Evolutionary conservation across 257 asterid species (phyloP).

Genomic region (Solanum pennellii): DNA sequence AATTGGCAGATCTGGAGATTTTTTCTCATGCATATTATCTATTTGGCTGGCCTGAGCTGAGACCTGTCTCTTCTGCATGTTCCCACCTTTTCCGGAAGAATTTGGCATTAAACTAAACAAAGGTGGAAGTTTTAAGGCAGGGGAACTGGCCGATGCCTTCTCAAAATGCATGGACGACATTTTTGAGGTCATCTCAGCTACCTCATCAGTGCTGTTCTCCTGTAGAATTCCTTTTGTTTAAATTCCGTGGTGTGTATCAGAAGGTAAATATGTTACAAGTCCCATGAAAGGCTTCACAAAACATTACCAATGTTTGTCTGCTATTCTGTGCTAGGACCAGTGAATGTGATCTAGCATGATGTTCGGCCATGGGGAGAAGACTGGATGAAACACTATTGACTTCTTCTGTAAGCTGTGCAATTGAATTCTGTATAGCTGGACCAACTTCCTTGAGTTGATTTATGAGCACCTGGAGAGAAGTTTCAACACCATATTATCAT

Average conservation of each 20-base stretch:
- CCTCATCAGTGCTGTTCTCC: slow-evolving; percentile 67
- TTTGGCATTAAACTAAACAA: slow-evolving; percentile 83
- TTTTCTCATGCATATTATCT: slow-evolving; percentile 42
- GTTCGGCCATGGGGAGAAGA: slow-evolving; percentile 46
- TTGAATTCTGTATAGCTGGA: slow-evolving; percentile 86
- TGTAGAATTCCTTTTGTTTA: slow-evolving; percentile 8
- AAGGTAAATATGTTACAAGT: background rate
- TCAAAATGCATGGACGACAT: slow-evolving; percentile 72
- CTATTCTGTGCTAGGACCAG: slow-evolving; percentile 66
- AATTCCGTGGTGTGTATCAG: background rate
- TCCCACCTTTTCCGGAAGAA: slow-evolving; percentile 76
- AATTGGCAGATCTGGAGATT: slow-evolving; percentile 36
- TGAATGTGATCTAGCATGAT: slow-evolving; percentile 52
- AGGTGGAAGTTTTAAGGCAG: slow-evolving; percentile 89
- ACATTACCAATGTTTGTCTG: slow-evolving; percentile 54
- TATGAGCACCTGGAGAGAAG: slow-evolving; percentile 68
- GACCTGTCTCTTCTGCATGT: slow-evolving; percentile 52
- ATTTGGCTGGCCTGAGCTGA: slow-evolving; percentile 39
- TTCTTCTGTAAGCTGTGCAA: slow-evolving; percentile 76
- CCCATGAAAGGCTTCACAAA: background rate
- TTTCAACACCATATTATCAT: background rate
- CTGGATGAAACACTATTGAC: slow-evolving; percentile 63
- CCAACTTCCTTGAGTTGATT: slow-evolving; percentile 93
- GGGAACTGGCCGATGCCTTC: slow-evolving; percentile 59
- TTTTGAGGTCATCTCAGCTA: slow-evolving; percentile 63